A percentile compares a stretch with the other conserved stretches of the same genome.
Conservation (phyloP, 208 protist species). For the Borovskyia barvae region DNA sequence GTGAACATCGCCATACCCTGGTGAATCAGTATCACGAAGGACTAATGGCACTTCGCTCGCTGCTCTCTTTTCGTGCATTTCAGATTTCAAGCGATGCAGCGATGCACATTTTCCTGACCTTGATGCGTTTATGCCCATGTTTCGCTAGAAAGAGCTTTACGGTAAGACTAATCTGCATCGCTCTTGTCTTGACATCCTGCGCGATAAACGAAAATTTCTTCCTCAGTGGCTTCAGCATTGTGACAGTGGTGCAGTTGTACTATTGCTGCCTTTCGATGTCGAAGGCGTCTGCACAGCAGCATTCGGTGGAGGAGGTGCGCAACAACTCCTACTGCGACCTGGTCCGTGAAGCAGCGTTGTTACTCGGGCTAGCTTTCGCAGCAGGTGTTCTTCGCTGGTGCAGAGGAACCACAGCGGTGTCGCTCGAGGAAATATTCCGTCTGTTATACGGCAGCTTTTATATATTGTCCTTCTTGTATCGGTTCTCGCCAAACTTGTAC, state of each 20-base stretch:
- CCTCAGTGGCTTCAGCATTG: constrained; percentile 52
- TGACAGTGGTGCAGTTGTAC: constrained; percentile 61
- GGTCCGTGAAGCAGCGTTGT: constrained; percentile 38
- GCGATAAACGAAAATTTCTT: constrained; percentile 54
- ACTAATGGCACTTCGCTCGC: constrained; percentile 55
- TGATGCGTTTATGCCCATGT: constrained; percentile 7
- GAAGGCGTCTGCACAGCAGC: constrained; percentile 45
- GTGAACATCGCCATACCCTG: constrained; percentile 52
- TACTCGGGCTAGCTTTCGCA: constrained; percentile 33
- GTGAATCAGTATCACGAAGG: constrained; percentile 65
- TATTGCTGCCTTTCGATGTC: constrained; percentile 46
- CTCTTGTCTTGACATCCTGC: constrained; percentile 61
- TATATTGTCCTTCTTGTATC: constrained; percentile 66
- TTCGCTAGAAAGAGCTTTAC: constrained; percentile 6
- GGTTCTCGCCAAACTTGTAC: constrained; percentile 74
- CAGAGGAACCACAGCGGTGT: background rate
- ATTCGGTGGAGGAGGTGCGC: constrained; percentile 22
- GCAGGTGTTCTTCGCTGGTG: constrained; percentile 14
- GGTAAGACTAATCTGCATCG: constrained; percentile 33
- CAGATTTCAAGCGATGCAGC: constrained; percentile 63
- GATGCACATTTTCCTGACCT: constrained; percentile 46
- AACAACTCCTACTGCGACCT: constrained; percentile 70
- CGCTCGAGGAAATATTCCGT: constrained; percentile 44
- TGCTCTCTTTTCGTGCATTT: constrained; percentile 79
- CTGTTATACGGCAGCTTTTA: constrained; percentile 61